Evolutionary conservation across 2,329 filamentous ascomycete genomes (phyloP), one percentile per base, ranked within the genome.

Genomic region (Didymella keratinophila): DNA sequence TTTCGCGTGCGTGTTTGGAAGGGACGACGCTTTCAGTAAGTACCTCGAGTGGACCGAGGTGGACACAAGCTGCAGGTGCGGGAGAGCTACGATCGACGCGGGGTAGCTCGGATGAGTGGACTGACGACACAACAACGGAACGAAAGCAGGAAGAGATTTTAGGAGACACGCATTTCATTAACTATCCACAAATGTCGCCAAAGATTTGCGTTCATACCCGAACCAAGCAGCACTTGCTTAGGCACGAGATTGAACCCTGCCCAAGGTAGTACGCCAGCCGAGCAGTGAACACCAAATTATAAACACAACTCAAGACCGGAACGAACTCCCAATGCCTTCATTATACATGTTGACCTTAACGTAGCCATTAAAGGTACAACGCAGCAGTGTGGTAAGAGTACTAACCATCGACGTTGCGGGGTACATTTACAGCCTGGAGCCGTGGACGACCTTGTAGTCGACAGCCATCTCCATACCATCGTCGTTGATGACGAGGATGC

Each of bases 371-470:
- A 4, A 12, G 21, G 37, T 20, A 20, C 8, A 20, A 10, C 2
- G 3, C n/a, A 14, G 3, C 21, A 14, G 18, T 4, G 14, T 28
- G 21, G 25, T 20, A 43, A n/a, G 11, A 18, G 20, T 32, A 60
- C 72, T 63, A 64, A 76, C 73, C 72, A 69, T 74, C 71, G 66
- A 71, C 59, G 50, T 47, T 65, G 16, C 34, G 60, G 69, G 28
- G 25, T 25, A 36, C 50, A 39, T 73, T 72, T 87, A 89, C 81
- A 89, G 80, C 72, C 86, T 82, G 66, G 85, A 87, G 69, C 86
- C 86, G 83, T 99, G 95, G 78, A 98, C 91, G 77, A 96, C 91
- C 91, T 97, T 98, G 88, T 96, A 95, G 87, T 99, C 95, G 71
- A 99, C 95, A 72, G 91, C 93, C 76, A 99, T 88, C 88, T 99